A percentile compares a stretch with the other conserved stretches of the same genome.
phyloP scores from a whole-genome alignment of 148 eudicot genomes.

The Rhododendron ovatum region DNA sequence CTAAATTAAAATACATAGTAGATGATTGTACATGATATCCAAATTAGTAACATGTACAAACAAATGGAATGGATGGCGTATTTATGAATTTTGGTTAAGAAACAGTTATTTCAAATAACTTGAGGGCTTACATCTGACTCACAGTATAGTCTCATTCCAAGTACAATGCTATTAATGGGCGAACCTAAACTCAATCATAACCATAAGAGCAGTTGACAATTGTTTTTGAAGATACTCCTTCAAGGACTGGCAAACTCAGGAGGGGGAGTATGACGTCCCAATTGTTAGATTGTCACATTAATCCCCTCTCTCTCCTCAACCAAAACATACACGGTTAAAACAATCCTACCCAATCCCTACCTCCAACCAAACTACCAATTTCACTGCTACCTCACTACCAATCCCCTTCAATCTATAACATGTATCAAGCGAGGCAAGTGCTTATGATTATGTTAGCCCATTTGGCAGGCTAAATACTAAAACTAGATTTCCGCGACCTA shows the following conservation, averaged over 20 bases:
- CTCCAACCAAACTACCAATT: not conserved
- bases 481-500: not conserved
- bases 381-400: not conserved
- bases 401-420: not conserved
- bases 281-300: not conserved
- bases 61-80: not conserved
- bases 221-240: not conserved
- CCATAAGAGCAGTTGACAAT: not conserved
- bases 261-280: not conserved
- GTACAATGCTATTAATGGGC: not conserved
- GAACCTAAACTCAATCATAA: not conserved
- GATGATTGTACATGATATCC: not conserved
- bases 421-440: not conserved
- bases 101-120: not conserved
- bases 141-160: not conserved
- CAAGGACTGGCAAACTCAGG: not conserved
- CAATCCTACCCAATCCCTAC: not conserved
- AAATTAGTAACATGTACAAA: not conserved
- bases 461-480: not conserved
- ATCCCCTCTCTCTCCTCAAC: not conserved
- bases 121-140: not conserved
- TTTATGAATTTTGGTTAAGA: not conserved
- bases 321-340: not conserved
- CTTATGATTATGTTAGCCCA: not conserved
- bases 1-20: not conserved